These are phyloP conservation scores for Penicillium arizonense DNA, from an alignment of 495 filamentous ascomycete species.

Conservation along the genomic window DNA sequence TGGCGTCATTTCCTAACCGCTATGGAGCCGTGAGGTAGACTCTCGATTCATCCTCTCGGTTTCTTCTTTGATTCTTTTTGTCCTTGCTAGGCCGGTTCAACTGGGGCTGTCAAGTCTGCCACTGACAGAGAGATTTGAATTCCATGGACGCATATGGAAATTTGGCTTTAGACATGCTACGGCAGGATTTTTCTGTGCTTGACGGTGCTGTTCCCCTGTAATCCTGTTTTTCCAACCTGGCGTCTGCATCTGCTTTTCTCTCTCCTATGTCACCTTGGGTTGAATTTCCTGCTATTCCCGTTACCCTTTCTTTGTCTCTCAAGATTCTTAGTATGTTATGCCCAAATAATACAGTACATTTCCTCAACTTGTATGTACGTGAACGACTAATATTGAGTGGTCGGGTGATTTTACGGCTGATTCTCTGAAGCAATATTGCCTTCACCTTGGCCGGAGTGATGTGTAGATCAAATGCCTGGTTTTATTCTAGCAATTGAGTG, in stretches of 20 bases:
- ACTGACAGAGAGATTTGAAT: conserved; percentile 10
- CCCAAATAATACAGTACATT: conserved; percentile 47
- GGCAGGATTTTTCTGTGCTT: conserved; percentile 30
- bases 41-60: conserved; percentile 19
- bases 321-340: conserved; percentile 36
- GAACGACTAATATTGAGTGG: background rate
- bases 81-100: conserved; percentile 12
- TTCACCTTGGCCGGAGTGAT: too few species aligned
- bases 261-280: conserved; percentile 24
- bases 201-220: conserved; percentile 20
- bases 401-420: too few species aligned
- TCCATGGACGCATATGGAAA: conserved; percentile 28
- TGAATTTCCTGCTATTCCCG: conserved; percentile 27
- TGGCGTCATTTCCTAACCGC: conserved; percentile 1
- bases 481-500: too few species aligned
- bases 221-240: conserved; percentile 31
- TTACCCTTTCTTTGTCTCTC: conserved; percentile 17
- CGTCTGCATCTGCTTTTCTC: conserved; percentile 37
- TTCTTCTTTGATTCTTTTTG: conserved; percentile 19
- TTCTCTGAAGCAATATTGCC: too few species aligned
- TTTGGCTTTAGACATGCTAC: conserved; percentile 35
- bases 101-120: conserved; percentile 5
- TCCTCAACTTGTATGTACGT: conserved; percentile 20
- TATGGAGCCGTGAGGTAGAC: conserved; percentile 11
- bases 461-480: too few species aligned